Evolutionary conservation across 768 basidiomycete genomes (phyloP).

Genomic region (Scleroderma bovista): DNA sequence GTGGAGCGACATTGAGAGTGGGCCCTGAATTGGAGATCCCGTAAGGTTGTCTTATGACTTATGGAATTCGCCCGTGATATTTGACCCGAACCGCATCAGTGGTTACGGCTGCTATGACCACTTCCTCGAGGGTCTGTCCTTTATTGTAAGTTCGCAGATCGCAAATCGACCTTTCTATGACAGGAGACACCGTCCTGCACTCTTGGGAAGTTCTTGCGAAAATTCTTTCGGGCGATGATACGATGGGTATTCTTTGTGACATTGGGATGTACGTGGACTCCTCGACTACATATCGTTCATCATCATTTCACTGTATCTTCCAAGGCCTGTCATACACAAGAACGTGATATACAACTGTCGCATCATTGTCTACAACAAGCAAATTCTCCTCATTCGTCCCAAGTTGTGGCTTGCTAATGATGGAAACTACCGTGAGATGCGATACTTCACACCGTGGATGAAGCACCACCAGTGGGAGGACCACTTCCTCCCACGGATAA

Average conservation of each 20-base stretch:
- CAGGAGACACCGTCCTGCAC: slow-evolving; percentile 94
- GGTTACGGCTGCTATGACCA: slow-evolving; percentile 98
- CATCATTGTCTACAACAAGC: slow-evolving; percentile 76
- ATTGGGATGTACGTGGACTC: slow-evolving; percentile 76
- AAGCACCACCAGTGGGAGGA: slow-evolving; percentile 89
- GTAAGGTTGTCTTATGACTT: slow-evolving; percentile 35
- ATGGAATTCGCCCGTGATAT: not conserved
- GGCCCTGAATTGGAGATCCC: slow-evolving; percentile 97
- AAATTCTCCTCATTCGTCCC: slow-evolving; percentile 91
- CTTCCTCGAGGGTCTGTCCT: slow-evolving; percentile 78
- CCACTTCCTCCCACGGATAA: slow-evolving; percentile 85
- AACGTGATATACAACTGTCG: slow-evolving; percentile 98
- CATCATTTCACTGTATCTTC: not conserved
- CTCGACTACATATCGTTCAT: too few species aligned
- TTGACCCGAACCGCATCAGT: slow-evolving; percentile 34
- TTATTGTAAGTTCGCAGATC: not conserved
- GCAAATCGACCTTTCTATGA: not conserved
- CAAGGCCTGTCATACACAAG: slow-evolving; percentile 95
- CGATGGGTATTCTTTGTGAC: slow-evolving; percentile 88
- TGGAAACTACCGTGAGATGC: slow-evolving; percentile 88
- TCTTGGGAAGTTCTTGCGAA: slow-evolving; percentile 98
- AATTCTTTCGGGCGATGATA: slow-evolving; percentile 74
- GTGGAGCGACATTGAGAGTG: slow-evolving; percentile 86
- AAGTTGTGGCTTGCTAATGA: slow-evolving; percentile 99
- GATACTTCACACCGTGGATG: slow-evolving; percentile 93